phyloP scores from a whole-genome alignment of 2,329 filamentous ascomycete species.

The Byssochlamys sp. region DNA sequence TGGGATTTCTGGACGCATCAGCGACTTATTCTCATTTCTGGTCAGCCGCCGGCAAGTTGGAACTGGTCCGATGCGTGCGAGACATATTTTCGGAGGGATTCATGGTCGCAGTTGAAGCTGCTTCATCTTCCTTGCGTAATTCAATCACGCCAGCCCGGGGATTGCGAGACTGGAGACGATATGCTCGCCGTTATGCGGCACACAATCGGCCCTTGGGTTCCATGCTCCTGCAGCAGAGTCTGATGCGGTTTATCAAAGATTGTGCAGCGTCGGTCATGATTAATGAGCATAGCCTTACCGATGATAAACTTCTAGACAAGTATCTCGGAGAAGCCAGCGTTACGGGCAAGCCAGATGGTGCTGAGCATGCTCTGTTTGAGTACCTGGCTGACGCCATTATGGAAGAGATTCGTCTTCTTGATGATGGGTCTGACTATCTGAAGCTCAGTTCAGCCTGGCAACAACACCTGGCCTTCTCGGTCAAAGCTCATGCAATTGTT shows the following conservation, averaged over 20 bases:
- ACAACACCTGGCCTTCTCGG: slow-evolving; percentile 73
- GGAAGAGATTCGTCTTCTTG: slow-evolving; percentile 76
- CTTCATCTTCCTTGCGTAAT: slow-evolving; percentile 82
- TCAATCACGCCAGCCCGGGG: slow-evolving; percentile 55
- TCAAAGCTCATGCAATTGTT: slow-evolving; percentile 72
- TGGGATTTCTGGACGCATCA: slow-evolving; percentile 80
- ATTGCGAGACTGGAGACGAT: slow-evolving; percentile 78
- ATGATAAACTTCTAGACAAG: slow-evolving; percentile 61
- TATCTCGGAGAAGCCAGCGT: slow-evolving; percentile 53
- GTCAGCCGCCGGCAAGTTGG: slow-evolving; percentile 62
- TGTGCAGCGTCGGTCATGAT: slow-evolving; percentile 64
- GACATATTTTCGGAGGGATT: slow-evolving; percentile 73
- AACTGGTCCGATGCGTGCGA: slow-evolving; percentile 61
- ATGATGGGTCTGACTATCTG: slow-evolving; percentile 82
- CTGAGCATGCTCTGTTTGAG: slow-evolving; percentile 39
- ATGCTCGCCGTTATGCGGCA: slow-evolving; percentile 70
- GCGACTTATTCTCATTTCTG: slow-evolving; percentile 73
- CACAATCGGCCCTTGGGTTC: slow-evolving; percentile 74
- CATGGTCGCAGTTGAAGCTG: slow-evolving; percentile 75
- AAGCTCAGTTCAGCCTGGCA: slow-evolving; percentile 77
- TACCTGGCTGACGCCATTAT: slow-evolving; percentile 61
- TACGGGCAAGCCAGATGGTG: slow-evolving; percentile 29
- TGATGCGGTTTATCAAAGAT: slow-evolving; percentile 73
- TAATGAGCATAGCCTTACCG: slow-evolving; percentile 50
- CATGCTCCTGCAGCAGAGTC: slow-evolving; percentile 80